Percentiles rank a stretch among this genome's conserved stretches.
Evolutionary conservation across 768 basidiomycete genomes (phyloP).

Genomic region (Dendrothele bispora): DNA sequence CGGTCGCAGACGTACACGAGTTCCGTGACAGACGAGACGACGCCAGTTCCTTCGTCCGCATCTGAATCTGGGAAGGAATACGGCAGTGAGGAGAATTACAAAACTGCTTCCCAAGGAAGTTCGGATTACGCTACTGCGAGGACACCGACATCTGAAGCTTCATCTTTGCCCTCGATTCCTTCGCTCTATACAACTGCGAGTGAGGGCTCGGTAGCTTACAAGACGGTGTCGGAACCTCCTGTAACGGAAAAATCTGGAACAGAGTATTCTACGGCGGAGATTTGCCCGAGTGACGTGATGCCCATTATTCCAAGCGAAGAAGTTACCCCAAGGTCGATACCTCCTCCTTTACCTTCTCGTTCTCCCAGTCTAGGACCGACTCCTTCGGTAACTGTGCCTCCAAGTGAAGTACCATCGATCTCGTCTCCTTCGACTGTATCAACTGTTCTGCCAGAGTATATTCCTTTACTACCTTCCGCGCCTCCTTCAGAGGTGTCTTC

Average conservation of each 20-base stretch:
- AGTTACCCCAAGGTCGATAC: constrained; percentile 39
- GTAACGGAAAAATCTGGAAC: constrained; percentile 35
- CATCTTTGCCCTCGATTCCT: constrained; percentile 62
- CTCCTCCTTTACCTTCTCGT: constrained; percentile 16
- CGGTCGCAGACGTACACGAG: constrained; percentile 26
- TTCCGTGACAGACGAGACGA: constrained; percentile 15
- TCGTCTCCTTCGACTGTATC: constrained; percentile 25
- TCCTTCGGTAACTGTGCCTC: no score
- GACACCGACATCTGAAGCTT: constrained; percentile 46
- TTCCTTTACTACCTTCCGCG: constrained; percentile 40
- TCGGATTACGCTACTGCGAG: constrained; percentile 47
- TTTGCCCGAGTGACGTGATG: constrained; percentile 37
- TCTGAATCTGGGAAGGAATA: constrained; percentile 24
- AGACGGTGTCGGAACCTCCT: constrained; percentile 48
- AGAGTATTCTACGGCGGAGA: constrained; percentile 50
- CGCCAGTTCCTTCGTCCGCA: constrained; percentile 33
- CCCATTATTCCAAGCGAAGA: constrained; percentile 42
- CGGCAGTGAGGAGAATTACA: constrained; percentile 36
- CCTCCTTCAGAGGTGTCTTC: no score
- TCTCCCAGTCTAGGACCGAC: not conserved
- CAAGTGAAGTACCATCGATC: constrained; percentile 15
- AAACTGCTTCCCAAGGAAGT: constrained; percentile 49
- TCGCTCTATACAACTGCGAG: constrained; percentile 54
- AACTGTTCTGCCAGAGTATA: constrained; percentile 25
- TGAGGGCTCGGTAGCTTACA: constrained; percentile 45